Percentiles rank a stretch among this genome's conserved stretches.
Conservation (phyloP, 78 protist genomes). For the Emiliania huxleyi region DNA sequence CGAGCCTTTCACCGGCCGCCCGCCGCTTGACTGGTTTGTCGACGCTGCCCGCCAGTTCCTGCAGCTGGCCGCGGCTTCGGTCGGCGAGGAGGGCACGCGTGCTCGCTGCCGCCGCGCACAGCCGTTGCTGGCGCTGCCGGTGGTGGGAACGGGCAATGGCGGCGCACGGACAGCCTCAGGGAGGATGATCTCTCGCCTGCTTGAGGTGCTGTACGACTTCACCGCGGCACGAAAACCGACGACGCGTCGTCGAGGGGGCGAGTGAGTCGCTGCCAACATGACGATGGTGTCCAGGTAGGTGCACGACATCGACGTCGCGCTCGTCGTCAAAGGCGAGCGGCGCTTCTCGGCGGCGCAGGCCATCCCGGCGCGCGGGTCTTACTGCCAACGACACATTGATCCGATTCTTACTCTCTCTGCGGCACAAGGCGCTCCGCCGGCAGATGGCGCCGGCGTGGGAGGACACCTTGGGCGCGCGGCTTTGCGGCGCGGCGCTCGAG, state of each 20-base stretch:
- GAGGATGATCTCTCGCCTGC: slow-evolving; percentile 37
- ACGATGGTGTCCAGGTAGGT: no score
- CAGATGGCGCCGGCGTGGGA: not conserved
- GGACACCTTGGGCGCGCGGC: not conserved
- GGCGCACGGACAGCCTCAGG: slow-evolving; percentile 58
- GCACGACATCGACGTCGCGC: slow-evolving; percentile 51
- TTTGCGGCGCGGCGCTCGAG: not conserved
- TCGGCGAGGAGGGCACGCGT: not conserved
- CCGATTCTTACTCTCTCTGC: no score
- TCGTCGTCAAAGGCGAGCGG: slow-evolving; percentile 48
- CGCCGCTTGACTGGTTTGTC: not conserved
- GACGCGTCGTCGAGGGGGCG: no score
- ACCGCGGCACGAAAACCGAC: no score
- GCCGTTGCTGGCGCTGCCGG: slow-evolving; percentile 61
- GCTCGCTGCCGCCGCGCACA: slow-evolving; percentile 16
- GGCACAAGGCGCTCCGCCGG: not conserved
- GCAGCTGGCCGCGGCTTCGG: not conserved
- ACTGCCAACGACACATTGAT: no score
- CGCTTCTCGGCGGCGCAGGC: slow-evolving; percentile 39
- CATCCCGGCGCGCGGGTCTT: no score
- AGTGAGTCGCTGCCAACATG: no score
- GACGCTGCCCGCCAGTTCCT: not conserved
- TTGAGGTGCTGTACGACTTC: slow-evolving; percentile 48
- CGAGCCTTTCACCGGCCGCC: not conserved
- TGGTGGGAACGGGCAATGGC: slow-evolving; percentile 72